Evolutionary conservation across 441 rosid species (phyloP), one percentile per base, ranked within the genome.

Genomic region (Melastoma candidum): DNA sequence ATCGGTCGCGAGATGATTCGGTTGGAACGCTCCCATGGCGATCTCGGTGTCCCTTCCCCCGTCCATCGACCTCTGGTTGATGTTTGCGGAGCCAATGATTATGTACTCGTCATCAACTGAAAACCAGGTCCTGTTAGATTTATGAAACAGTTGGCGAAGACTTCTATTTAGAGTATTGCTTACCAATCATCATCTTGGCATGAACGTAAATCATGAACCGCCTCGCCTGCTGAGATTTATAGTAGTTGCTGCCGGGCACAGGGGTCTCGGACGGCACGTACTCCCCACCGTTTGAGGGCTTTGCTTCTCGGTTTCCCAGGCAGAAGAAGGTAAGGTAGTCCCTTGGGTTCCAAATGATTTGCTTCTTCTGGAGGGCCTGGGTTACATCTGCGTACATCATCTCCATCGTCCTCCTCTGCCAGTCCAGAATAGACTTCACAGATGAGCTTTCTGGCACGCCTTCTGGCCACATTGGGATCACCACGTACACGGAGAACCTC

Each of bases 201-300:
- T 83, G 87, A 47, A 83, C 84, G 41, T 83, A 78, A 50, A 83
- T 74, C 90, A 80, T 78, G 71, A 76, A 80, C 49, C 90, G 76
- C 12, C 78, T 72, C 2, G 82, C 64, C 63, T 68, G 59, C 56
- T 83, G 90, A 53, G 84, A 81, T 68, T 71, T 71, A 32, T 57
- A 43, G 14, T 83, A 83, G 47, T 78, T 70, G 11, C 82, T 67
- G 48, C 65, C 54, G 12, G 77, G 52, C 26, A 59, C 71, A 26
- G 82, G 79, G 26, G 54, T 41, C 39, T 66, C 63, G 0, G 67
- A 39, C 26, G 84, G 80, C 10, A 3, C 27, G 24, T 73, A 77
- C 39, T 83, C 87, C 5, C 69, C 75, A 0, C 45, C 17, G 46
- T 63, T 53, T 27, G 36, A 7, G 36, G 36, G 36, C 7, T 2